Evolutionary conservation across 2,329 filamentous ascomycete species (phyloP).

Genomic region (Zarea fungicola): DNA sequence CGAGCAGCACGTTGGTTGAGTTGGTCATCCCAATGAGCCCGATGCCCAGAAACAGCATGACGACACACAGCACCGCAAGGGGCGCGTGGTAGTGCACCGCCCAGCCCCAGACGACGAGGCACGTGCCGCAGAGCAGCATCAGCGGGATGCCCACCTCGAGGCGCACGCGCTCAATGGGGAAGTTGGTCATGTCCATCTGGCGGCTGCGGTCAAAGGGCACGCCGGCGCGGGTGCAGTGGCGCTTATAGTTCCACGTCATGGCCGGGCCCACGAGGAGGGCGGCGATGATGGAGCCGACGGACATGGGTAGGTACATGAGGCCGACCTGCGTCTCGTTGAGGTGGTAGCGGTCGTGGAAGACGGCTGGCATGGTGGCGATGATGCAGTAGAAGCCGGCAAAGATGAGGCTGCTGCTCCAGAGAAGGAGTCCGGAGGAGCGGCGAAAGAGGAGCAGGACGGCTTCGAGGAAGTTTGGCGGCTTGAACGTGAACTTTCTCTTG

Average conservation of each 20-base stretch:
- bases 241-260: slow-evolving; percentile 63
- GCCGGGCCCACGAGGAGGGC: slow-evolving; percentile 45
- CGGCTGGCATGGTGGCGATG: slow-evolving; percentile 38
- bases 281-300: slow-evolving; percentile 42
- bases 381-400: slow-evolving; percentile 48
- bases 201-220: slow-evolving; percentile 49
- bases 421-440: slow-evolving; percentile 38
- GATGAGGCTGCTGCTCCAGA: slow-evolving; percentile 39
- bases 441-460: slow-evolving; percentile 37
- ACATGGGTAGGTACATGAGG: slow-evolving; percentile 48
- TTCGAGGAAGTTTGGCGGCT: slow-evolving; percentile 35
- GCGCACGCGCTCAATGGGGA: slow-evolving; percentile 48
- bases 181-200: slow-evolving; percentile 42
- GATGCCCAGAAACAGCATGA: slow-evolving; percentile 42
- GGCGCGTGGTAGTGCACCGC: slow-evolving; percentile 36
- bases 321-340: slow-evolving; percentile 52
- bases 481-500: slow-evolving; percentile 28
- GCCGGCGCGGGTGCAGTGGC: slow-evolving; percentile 50
- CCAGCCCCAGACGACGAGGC: slow-evolving; percentile 49
- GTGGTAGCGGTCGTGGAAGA: slow-evolving; percentile 49
- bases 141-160: slow-evolving; percentile 47
- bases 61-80: slow-evolving; percentile 41
- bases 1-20: slow-evolving; percentile 45
- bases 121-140: slow-evolving; percentile 42
- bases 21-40: slow-evolving; percentile 52